Evolutionary conservation across 257 asterid genomes (phyloP), one percentile per base, ranked within the genome.

Genomic region (Jaltomata sinuosa): DNA sequence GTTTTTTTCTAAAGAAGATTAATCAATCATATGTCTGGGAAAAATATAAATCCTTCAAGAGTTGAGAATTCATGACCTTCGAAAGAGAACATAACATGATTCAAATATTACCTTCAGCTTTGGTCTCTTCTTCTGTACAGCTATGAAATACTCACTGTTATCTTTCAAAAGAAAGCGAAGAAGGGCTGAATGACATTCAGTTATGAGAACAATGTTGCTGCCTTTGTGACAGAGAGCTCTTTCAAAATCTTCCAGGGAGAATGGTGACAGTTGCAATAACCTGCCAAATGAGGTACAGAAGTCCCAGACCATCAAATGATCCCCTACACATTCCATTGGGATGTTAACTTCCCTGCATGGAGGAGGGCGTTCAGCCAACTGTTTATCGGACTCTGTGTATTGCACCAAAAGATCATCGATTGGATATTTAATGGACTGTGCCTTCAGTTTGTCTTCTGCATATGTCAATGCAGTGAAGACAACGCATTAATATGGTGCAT

Each of bases 261-360:
- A 97, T 57, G 97, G 98, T 29, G 91, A 94, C 90, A 96, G 83
- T 59, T 87, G 90, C 85, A 96, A 82, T 54, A 93, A 91, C 90
- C 89, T 90, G 88, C 98, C 93, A 85, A 89, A 96, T 76, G 97
- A 93, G 84, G 95, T 85, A 88, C 93, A 91, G 84, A 96, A 94
- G 88, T 96, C 98, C 98, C 98, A 96, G 81, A 93, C 95, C 99
- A 96, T 96, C 90, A 96, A 61, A 72, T 91, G 92, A 88, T 92
- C 93, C 88, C 97, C 98, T 52, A 93, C 95, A 88, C 95, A 96
- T 83, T 89, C 89, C 95, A 93, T 92, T 54, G 98, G 96, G 84
- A 92, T 90, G 83, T 57, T 87, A 84, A 94, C 94, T 80, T 96
- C 97, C 86, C 87, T 86, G 88, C 93, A 92, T 8, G 90, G 97